Evolutionary conservation across 768 basidiomycete species (phyloP).

Genomic region (Lanmaoa rubissima): DNA sequence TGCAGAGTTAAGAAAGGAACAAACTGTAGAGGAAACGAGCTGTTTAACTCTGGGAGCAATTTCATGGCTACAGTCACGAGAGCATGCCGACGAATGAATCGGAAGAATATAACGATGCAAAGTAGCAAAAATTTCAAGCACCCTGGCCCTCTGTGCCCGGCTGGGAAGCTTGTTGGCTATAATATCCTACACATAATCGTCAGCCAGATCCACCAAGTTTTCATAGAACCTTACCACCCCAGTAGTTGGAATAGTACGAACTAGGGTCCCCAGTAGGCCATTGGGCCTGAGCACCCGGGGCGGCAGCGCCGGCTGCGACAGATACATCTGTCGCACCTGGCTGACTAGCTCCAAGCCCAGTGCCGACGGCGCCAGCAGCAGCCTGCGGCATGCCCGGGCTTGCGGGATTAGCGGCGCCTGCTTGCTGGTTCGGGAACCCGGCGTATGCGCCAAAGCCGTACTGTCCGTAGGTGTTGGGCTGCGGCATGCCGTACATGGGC

Average conservation of each 20-base stretch:
- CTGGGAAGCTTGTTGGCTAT: conserved; percentile 69
- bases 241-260: conserved; percentile 78
- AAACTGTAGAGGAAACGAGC: conserved; percentile 19
- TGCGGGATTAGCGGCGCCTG: conserved; percentile 45
- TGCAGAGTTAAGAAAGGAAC: conserved; percentile 26
- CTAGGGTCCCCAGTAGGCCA: conserved; percentile 75
- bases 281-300: conserved; percentile 66
- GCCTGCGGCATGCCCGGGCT: conserved; percentile 54
- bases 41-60: conserved; percentile 19
- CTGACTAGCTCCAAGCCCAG: conserved; percentile 53
- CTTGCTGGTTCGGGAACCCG: conserved; percentile 62
- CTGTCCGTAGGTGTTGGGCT: conserved; percentile 70
- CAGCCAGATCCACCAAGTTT: conserved; percentile 4
- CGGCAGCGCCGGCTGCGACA: conserved; percentile 45
- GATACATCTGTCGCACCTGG: conserved; percentile 55
- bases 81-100: conserved; percentile 25
- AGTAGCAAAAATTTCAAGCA: conserved; percentile 27
- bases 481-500: conserved; percentile 92
- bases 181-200: conserved; percentile 60
- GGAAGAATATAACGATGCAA: conserved; percentile 27
- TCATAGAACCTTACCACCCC: conserved; percentile 60
- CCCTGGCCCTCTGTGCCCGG: conserved; percentile 55
- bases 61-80: conserved; percentile 36
- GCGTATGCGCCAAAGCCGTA: conserved; percentile 76
- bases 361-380: conserved; percentile 52